phyloP scores from a whole-genome alignment of 495 filamentous ascomycete species.

The Hyaloscypha hepaticicola region DNA sequence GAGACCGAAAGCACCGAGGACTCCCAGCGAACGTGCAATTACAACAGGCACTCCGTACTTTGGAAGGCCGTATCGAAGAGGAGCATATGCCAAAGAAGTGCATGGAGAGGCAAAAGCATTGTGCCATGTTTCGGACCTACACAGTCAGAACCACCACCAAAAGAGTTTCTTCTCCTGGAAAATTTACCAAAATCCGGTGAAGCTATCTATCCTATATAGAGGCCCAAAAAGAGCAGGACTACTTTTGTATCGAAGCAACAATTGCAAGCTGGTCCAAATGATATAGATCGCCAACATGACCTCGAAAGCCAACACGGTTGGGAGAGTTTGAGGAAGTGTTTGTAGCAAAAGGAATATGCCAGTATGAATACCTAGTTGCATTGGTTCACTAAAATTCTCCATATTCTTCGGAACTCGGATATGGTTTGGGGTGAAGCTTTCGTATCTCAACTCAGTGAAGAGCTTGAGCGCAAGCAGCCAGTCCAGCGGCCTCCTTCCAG shows the following conservation, averaged over 20 bases:
- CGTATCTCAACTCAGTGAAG: constrained; percentile 40
- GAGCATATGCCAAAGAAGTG: constrained; percentile 34
- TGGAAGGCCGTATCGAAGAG: constrained; percentile 29
- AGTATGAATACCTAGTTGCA: constrained; percentile 34
- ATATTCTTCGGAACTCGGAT: constrained; percentile 30
- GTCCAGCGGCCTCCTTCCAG: constrained; percentile 28
- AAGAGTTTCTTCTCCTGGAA: not conserved
- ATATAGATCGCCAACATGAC: constrained; percentile 40
- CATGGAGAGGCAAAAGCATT: constrained; percentile 40
- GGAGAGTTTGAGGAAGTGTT: constrained; percentile 31
- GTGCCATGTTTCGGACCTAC: constrained; percentile 41
- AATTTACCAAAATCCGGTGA: constrained; percentile 37
- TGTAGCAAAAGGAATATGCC: constrained; percentile 34
- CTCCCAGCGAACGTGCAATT: constrained; percentile 32
- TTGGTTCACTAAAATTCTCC: constrained; percentile 39
- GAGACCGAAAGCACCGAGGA: constrained; percentile 35
- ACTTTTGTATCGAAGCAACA: constrained; percentile 36
- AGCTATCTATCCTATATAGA: constrained; percentile 36
- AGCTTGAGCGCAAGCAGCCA: constrained; percentile 32
- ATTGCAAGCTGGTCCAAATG: constrained; percentile 38
- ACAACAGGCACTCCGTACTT: constrained; percentile 32
- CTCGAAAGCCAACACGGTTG: constrained; percentile 35
- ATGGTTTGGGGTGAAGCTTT: constrained; percentile 40
- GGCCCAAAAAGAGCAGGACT: constrained; percentile 39
- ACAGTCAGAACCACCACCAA: constrained; percentile 8